Conservation (phyloP, 2,329 filamentous ascomycete species). For the Ilyonectria destructans region DNA sequence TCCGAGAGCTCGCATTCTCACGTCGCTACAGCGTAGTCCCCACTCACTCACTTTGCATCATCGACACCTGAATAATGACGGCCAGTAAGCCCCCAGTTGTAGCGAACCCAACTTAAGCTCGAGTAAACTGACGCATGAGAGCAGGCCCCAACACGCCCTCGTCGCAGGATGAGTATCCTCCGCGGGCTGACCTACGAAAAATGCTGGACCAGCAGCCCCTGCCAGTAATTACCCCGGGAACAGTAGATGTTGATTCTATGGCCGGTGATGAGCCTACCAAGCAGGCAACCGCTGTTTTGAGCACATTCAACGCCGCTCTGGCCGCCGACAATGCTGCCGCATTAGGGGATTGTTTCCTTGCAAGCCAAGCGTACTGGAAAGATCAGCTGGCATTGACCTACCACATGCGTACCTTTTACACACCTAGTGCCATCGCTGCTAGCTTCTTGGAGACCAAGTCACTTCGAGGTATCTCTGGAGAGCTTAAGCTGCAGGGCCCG, state of each 20-base stretch:
- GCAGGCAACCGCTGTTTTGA: background rate
- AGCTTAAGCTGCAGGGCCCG: conserved; percentile 30
- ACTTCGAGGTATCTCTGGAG: background rate
- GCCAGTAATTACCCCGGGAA: background rate
- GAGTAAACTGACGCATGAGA: conserved; percentile 9
- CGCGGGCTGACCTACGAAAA: conserved; percentile 11
- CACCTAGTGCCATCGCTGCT: background rate
- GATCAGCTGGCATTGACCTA: conserved; percentile 36
- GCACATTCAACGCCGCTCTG: conserved; percentile 23
- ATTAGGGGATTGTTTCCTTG: conserved; percentile 26
- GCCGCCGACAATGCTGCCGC: background rate
- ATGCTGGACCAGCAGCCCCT: conserved; percentile 30
- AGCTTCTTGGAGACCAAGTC: conserved; percentile 13
- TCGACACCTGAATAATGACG: conserved; percentile 13
- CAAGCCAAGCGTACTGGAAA: conserved; percentile 38
- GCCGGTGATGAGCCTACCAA: background rate
- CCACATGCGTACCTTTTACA: conserved; percentile 35
- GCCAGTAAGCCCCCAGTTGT: conserved; percentile 7
- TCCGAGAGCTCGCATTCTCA: conserved; percentile 8
- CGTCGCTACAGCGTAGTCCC: conserved; percentile 3
- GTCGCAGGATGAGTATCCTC: conserved; percentile 15
- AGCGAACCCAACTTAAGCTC: background rate
- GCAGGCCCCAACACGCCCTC: conserved; percentile 3
- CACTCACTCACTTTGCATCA: background rate
- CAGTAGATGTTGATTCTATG: conserved; percentile 12